Percentiles rank a stretch among this genome's conserved stretches.
Conservation (phyloP, 1,284 basidiomycete species). For the Pterula multifida region DNA sequence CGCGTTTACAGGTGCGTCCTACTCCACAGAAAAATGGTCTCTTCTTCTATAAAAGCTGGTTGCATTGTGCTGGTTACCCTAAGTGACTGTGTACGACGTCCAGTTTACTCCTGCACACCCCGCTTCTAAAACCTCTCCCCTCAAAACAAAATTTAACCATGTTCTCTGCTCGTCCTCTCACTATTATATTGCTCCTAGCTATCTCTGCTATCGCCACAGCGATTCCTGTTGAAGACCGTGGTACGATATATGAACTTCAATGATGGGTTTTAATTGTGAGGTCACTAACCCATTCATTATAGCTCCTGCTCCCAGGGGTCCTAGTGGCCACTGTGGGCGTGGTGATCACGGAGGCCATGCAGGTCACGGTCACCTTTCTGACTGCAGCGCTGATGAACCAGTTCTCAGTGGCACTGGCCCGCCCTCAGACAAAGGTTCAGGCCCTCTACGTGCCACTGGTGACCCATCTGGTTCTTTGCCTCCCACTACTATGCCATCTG, state of each 20-base stretch:
- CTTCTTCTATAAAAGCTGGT: background rate
- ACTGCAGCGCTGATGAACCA: no score
- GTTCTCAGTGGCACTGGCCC: no score
- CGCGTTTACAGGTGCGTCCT: no score
- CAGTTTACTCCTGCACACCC: background rate
- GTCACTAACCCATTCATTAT: background rate
- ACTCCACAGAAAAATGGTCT: background rate
- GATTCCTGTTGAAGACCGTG: background rate
- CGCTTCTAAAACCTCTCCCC: background rate
- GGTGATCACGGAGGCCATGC: no score
- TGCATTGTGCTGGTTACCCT: background rate
- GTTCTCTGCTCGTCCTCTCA: background rate
- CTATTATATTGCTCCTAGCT: background rate
- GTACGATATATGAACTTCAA: no score
- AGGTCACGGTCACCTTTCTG: no score
- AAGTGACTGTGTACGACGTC: background rate
- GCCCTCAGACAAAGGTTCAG: no score
- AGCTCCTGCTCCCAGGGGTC: background rate
- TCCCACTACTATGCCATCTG: no score
- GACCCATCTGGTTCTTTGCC: no score
- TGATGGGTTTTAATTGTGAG: no score
- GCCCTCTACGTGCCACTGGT: no score
- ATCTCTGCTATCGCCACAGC: background rate
- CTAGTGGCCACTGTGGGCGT: no score
- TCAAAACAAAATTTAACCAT: background rate